Evolutionary conservation across 495 filamentous ascomycete genomes (phyloP).

Genomic region (Emericellopsis terricola): DNA sequence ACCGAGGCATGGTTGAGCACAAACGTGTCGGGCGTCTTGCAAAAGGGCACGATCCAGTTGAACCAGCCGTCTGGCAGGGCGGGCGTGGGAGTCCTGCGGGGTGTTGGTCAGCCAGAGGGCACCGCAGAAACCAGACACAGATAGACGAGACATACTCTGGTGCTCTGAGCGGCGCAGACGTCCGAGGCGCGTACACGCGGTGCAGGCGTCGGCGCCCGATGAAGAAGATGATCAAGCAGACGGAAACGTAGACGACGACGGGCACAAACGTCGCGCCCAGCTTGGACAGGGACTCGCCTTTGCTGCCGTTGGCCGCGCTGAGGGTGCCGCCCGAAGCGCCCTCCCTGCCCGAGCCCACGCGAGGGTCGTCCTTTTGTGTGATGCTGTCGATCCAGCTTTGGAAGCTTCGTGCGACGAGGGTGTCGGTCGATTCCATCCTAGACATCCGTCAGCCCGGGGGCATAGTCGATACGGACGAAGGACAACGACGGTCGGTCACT

Average conservation of each 20-base stretch:
- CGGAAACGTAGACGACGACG: conserved; percentile 19
- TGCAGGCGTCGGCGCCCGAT: conserved; percentile 9
- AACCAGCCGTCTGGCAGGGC: conserved; percentile 46
- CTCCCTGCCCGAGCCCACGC: conserved; percentile 9
- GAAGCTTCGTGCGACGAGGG: neutral
- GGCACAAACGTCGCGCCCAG: conserved; percentile 35
- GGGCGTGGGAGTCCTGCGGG: neutral
- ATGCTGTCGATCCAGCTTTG: neutral
- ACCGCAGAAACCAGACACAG: too few species aligned
- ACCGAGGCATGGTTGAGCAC: conserved; percentile 49
- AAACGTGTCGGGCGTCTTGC: conserved; percentile 40
- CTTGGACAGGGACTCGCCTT: conserved; percentile 10
- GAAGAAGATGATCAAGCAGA: conserved; percentile 15
- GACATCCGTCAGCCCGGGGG: too few species aligned
- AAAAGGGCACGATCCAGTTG: conserved; percentile 45
- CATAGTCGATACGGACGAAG: too few species aligned
- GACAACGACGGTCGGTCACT: too few species aligned
- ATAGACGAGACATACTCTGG: conserved; percentile 16
- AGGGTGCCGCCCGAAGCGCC: conserved; percentile 5
- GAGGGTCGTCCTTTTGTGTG: conserved; percentile 4
- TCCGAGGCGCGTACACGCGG: conserved; percentile 17
- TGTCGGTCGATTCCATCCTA: too few species aligned
- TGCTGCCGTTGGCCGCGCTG: conserved; percentile 4
- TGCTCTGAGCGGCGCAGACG: conserved; percentile 7
- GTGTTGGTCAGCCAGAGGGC: too few species aligned